Percentiles rank a stretch among this genome's conserved stretches.
Conservation (phyloP, 2,329 filamentous ascomycete species). For the Exophiala oligosperma region DNA sequence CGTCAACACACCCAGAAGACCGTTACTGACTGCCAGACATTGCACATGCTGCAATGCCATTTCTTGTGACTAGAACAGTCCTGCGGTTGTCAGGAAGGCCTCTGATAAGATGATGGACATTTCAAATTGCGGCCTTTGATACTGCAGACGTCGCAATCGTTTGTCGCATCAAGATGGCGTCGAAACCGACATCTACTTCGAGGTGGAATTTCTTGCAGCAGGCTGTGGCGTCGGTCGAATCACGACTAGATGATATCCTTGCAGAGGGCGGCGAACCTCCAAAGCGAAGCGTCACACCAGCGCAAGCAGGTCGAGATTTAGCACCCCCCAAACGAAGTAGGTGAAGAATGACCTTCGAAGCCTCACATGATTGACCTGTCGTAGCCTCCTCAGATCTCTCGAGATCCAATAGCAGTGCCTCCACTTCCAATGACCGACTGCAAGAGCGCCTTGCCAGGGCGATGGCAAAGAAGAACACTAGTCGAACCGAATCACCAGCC, state of each 20-base stretch:
- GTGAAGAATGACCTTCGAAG: slow-evolving; percentile 77
- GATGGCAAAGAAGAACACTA: slow-evolving; percentile 68
- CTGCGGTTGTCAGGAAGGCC: not conserved
- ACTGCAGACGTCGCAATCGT: not conserved
- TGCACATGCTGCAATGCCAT: slow-evolving; percentile 5
- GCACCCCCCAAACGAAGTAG: slow-evolving; percentile 55
- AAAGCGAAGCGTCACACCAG: slow-evolving; percentile 29
- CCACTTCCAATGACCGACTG: slow-evolving; percentile 73
- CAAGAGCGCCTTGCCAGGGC: slow-evolving; percentile 89
- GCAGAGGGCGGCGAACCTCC: slow-evolving; percentile 67
- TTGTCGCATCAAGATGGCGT: slow-evolving; percentile 11
- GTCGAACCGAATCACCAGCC: slow-evolving; percentile 47
- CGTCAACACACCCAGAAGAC: slow-evolving; percentile 11
- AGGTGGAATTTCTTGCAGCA: slow-evolving; percentile 84
- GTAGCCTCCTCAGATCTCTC: slow-evolving; percentile 47
- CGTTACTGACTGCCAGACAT: not conserved
- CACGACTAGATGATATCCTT: slow-evolving; percentile 85
- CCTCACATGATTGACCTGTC: slow-evolving; percentile 54
- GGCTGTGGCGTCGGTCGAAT: slow-evolving; percentile 91
- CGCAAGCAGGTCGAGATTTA: slow-evolving; percentile 26
- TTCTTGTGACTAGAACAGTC: not conserved
- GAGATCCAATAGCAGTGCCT: slow-evolving; percentile 62
- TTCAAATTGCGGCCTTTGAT: not conserved
- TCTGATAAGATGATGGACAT: not conserved
- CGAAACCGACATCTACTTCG: slow-evolving; percentile 54